Conservation (phyloP, 1,284 basidiomycete genomes). For the Heliocybe sulcata region DNA sequence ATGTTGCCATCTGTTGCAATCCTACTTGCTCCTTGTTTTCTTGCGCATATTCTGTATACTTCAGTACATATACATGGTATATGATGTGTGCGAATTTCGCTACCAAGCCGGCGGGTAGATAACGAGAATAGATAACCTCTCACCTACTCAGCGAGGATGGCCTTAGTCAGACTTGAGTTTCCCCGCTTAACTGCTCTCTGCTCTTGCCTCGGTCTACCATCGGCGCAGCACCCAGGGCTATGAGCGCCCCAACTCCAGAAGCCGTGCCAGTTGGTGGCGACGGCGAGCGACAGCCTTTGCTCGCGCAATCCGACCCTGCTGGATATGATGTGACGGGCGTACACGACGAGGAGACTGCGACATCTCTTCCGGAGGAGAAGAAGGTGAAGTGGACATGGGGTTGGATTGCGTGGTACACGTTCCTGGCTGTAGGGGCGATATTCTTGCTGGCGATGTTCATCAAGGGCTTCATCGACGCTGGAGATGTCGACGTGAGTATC, state of each 20-base stretch:
- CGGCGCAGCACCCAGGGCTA: not conserved
- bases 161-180: not conserved
- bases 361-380: not conserved
- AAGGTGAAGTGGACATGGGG: not conserved
- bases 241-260: not conserved
- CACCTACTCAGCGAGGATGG: not conserved
- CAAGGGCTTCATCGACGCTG: constrained; percentile 63
- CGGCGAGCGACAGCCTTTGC: constrained; percentile 13
- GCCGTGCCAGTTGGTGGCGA: not conserved
- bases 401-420: constrained; percentile 20
- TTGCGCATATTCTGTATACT: not conserved
- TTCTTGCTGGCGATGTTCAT: constrained; percentile 45
- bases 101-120: not conserved
- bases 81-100: not conserved
- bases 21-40: not conserved
- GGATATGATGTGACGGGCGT: constrained; percentile 3
- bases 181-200: not conserved
- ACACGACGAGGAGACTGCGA: constrained; percentile 5
- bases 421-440: constrained; percentile 26
- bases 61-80: no score
- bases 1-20: not conserved
- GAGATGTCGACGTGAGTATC: constrained; percentile 52
- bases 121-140: not conserved
- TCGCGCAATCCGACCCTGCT: constrained; percentile 6
- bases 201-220: not conserved